A percentile compares a stretch with the other conserved stretches of the same genome.
Conservation (phyloP, 257 asterid species). For the Nicotiana undulata region DNA sequence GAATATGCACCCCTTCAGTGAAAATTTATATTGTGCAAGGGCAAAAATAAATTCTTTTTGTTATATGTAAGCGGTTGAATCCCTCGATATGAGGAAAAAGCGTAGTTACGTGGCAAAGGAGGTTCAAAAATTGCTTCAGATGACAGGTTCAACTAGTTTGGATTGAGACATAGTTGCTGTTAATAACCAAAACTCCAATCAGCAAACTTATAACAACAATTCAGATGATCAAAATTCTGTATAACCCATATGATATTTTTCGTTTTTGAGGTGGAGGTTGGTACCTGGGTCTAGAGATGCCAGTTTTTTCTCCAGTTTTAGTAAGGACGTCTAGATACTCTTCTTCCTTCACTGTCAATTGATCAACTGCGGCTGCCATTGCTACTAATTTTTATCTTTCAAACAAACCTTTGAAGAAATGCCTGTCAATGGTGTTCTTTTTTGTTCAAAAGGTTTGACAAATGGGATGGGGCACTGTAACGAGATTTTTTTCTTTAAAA, state of each 20-base stretch:
- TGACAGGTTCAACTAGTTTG: too few species aligned
- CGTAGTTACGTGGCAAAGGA: too few species aligned
- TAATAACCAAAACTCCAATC: background rate
- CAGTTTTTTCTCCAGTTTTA: constrained; percentile 68
- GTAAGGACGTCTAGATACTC: constrained; percentile 77
- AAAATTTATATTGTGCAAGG: too few species aligned
- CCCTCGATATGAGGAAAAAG: too few species aligned
- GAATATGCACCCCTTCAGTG: too few species aligned
- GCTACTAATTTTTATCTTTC: background rate
- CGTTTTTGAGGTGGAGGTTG: background rate
- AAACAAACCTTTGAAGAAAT: background rate
- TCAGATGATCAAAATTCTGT: background rate
- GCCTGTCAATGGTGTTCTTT: background rate
- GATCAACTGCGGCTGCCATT: constrained; percentile 15
- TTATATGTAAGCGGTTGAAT: too few species aligned
- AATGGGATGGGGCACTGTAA: background rate
- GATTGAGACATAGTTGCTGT: too few species aligned
- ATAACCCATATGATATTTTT: background rate
- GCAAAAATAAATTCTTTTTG: too few species aligned
- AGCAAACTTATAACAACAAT: background rate
- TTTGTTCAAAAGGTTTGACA: background rate
- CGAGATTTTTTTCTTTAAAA: background rate
- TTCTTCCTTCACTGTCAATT: constrained; percentile 21
- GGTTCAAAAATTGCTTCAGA: too few species aligned
- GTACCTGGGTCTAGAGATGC: constrained; percentile 79